Percentiles rank a stretch among this genome's conserved stretches.
These are phyloP conservation scores for Limonium bicolor DNA, from an alignment of 148 eudicot species.

Conservation along the genomic window DNA sequence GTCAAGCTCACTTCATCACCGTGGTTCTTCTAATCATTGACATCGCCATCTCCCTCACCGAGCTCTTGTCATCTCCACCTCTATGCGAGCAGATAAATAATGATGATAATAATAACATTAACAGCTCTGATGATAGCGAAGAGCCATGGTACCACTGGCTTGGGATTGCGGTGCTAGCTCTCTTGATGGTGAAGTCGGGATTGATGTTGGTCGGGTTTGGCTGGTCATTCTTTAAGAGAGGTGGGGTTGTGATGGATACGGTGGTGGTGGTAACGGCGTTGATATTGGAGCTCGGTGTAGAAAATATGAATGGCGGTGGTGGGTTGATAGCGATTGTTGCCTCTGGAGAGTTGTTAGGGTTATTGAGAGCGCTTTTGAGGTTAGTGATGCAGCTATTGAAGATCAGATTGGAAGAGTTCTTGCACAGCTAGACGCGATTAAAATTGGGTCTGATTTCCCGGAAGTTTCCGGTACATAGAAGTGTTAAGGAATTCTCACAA, in stretches of 20 bases:
- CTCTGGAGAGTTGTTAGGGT: slow-evolving; percentile 39
- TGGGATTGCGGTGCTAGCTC: slow-evolving; percentile 19
- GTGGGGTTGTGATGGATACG: slow-evolving; percentile 26
- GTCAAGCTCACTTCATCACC: slow-evolving; percentile 15
- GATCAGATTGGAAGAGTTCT: slow-evolving; percentile 19
- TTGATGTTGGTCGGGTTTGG: slow-evolving; percentile 18
- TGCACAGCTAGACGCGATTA: slow-evolving; percentile 16
- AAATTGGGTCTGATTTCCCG: no score
- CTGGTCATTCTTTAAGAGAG: slow-evolving; percentile 16
- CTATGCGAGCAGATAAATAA: no score
- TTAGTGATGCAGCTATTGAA: slow-evolving; percentile 37
- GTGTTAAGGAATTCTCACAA: no score
- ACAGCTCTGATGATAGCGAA: no score
- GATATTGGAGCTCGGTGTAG: slow-evolving; percentile 21
- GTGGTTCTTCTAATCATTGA: slow-evolving; percentile 23
- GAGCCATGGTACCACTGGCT: slow-evolving; percentile 29
- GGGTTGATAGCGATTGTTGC: slow-evolving; percentile 32
- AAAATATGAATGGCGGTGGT: slow-evolving; percentile 27
- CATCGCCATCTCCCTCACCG: slow-evolving; percentile 14
- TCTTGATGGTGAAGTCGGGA: slow-evolving; percentile 14
- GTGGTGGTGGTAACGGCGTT: slow-evolving; percentile 22
- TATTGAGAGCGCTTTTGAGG: slow-evolving; percentile 32
- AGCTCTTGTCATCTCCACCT: slow-evolving; percentile 17
- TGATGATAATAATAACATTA: no score
- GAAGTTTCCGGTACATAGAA: no score